Evolutionary conservation across 176 grass and related monocot genomes (phyloP), one percentile per base, ranked within the genome.

Genomic region (Typha latifolia): DNA sequence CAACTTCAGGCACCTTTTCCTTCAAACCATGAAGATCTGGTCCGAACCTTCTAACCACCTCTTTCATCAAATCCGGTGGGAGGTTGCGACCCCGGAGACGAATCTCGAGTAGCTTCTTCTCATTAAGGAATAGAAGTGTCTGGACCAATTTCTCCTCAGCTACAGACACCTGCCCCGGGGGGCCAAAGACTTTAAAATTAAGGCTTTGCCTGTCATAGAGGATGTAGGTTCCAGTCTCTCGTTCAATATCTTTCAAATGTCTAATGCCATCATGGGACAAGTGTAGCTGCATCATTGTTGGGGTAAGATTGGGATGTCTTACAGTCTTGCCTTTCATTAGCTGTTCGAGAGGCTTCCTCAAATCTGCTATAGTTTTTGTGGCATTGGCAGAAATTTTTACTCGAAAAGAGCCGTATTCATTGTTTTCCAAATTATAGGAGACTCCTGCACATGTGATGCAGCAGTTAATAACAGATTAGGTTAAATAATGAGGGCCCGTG

Each of bases 351-450:
- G 83, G 80, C 51, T 82, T 79, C 73, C 93, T 76, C 70, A 97
- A 64, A 82, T 97, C 93, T 80, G 89, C 82, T 71, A 97, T 90
- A 29, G 75, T 91, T 89, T 92, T 97, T 34, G 93, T 89, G 62
- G 80, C 88, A 63, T 89, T 89, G 63, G 85, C 88, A 24, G 78
- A 79, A 48, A 97, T 71, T 47, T 77, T 88, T 61, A 97, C 43
- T 29, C 85, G 72, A 66, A 70, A 86, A 72, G 55, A 74, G 26
- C 83, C 85, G 24, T 80, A 82, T 23, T 89, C 88, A 14, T 71
- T 92, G 78, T 81, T 82, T 63, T 89, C 88, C 23, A 86, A 63
- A 80, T 76, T 89, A 79, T 89, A 97, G 8, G 78, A 76, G 13
- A 92, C 85, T 16, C 88, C 93, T 97, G 71, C 67, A 76, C 48